Evolutionary conservation across 352 stramenopile genomes (phyloP).

Genomic region (Globisporangium rhizosaccharum): DNA sequence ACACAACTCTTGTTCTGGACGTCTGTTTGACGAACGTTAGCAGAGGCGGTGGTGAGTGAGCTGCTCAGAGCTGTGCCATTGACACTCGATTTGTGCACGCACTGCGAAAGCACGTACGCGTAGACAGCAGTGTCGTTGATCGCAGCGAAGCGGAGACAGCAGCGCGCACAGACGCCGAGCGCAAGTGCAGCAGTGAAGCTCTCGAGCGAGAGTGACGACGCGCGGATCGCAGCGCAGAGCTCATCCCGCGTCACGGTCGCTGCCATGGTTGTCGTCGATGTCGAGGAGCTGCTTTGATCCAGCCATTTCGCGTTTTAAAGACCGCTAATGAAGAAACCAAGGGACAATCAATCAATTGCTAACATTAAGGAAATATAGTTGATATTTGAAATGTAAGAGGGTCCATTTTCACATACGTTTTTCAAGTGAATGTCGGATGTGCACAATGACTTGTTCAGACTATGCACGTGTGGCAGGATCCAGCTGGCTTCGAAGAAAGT

Average conservation of each 20-base stretch:
- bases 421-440: background rate
- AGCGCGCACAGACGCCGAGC: slow-evolving; percentile 53
- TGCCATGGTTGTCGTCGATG: background rate
- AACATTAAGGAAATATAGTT: background rate
- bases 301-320: background rate
- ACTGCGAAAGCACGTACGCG: slow-evolving; percentile 28
- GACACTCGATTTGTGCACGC: background rate
- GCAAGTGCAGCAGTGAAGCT: slow-evolving; percentile 18
- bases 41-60: background rate
- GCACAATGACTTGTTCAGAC: background rate
- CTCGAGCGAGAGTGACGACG: slow-evolving; percentile 24
- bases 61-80: background rate
- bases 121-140: slow-evolving; percentile 45
- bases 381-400: background rate
- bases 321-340: background rate
- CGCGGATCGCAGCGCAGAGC: slow-evolving; percentile 11
- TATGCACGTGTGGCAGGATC: background rate
- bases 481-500: background rate
- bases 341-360: background rate
- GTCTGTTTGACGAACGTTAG: slow-evolving; percentile 14
- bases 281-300: background rate
- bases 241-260: slow-evolving; percentile 20
- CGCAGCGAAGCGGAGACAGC: slow-evolving; percentile 56
- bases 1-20: slow-evolving; percentile 26
- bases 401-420: background rate